Evolutionary conservation across 2,329 filamentous ascomycete species (phyloP), one percentile per base, ranked within the genome.

Genomic region (Epichloe baconii): DNA sequence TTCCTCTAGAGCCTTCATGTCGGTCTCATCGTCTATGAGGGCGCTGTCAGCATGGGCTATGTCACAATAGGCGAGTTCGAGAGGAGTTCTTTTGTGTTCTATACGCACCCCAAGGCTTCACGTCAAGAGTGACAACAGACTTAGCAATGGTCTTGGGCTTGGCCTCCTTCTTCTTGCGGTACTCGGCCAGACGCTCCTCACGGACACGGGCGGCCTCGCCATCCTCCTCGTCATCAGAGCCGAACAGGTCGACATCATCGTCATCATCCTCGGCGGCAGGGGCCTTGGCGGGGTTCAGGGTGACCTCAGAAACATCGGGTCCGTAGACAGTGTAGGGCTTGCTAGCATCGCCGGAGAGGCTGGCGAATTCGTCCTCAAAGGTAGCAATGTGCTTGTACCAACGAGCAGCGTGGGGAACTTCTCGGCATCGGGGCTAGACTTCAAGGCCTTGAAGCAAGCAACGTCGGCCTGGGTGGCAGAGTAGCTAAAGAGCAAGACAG

Each of bases 381-480:
- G 86, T 86, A 70, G 86, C 82, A 68, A 96, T 88, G 82, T 98
- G 91, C 82, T 94, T 95, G 83, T 95, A 96, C 93, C 93, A 98
- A 72, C 93, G 86, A 68, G 88, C 88, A 66, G 86, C 89, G 76
- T 95, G 79, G 66, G 89, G 83, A 86, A 95, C 78, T 95, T 95
- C 71, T 78, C 77, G 64, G 85, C 80, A 61, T 85, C 82, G 63
- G 93, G 93, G 54, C 81, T 72, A 62, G 77, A 73, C 66, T 78
- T 83, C 69, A 96, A 72, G 65, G 86, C 86, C 82, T 97, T 95
- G 86, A 86, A 97, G 75, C 82, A 82, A 72, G 85, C 86, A 65
- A 94, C 91, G 78, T 98, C 93, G 74, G 93, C 93, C 79, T 98
- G 93, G 64, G 88, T 88, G 64, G 90, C 85, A 58, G 72, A 72